Conservation (phyloP, 345 rosid species). For the Populus alba region DNA sequence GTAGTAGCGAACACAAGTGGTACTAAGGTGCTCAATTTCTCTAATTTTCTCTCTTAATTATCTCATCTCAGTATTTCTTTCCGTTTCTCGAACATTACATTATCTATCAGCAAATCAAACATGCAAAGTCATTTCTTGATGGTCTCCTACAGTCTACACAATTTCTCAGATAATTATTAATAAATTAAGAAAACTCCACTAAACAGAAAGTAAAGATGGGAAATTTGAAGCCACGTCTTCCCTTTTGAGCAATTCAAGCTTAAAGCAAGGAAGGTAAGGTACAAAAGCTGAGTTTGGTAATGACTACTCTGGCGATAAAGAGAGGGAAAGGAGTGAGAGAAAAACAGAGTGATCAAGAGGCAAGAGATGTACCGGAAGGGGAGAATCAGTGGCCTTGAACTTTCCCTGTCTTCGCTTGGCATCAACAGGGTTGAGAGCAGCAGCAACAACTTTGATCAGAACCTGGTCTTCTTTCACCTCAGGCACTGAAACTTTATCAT, state of each 20-base stretch:
- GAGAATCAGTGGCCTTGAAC: conserved; percentile 90
- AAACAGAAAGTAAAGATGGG: neutral
- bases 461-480: conserved; percentile 81
- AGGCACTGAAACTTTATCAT: conserved; percentile 67
- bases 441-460: conserved; percentile 75
- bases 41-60: too few relatives aligned
- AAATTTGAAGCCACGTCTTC: neutral
- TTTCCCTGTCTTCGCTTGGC: conserved; percentile 83
- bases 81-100: too few relatives aligned
- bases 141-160: too few relatives aligned
- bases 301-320: neutral
- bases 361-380: conserved; percentile 58
- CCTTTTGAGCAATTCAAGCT: too few relatives aligned
- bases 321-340: neutral
- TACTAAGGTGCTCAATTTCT: too few relatives aligned
- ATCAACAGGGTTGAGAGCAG: conserved; percentile 93
- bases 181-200: neutral
- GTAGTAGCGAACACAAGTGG: too few relatives aligned
- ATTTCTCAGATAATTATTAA: neutral
- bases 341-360: neutral
- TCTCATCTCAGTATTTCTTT: too few relatives aligned
- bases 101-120: too few relatives aligned
- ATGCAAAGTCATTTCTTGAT: too few relatives aligned
- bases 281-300: too few relatives aligned
- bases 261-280: too few relatives aligned